phyloP scores from a whole-genome alignment of 1,284 basidiomycete genomes.

The Omphalotus olearius region DNA sequence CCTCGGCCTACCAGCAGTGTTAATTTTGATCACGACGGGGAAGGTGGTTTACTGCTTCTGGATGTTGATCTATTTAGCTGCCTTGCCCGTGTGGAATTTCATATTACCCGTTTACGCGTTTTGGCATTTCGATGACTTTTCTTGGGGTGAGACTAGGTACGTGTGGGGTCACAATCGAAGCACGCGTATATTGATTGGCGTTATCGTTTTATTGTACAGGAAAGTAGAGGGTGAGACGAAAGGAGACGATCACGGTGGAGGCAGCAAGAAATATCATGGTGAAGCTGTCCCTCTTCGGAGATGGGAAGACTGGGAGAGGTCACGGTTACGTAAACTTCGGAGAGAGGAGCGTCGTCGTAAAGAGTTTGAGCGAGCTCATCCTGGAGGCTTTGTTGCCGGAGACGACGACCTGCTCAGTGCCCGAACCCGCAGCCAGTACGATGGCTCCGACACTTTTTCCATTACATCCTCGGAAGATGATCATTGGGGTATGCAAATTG shows the following conservation, averaged over 20 bases:
- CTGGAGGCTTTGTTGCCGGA: constrained; percentile 59
- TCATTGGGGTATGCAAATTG: constrained; percentile 85
- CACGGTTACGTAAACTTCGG: constrained; percentile 86
- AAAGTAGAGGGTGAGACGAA: constrained; percentile 91
- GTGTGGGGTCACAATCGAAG: constrained; percentile 21
- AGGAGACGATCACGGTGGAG: constrained; percentile 71
- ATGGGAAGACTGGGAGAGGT: constrained; percentile 99
- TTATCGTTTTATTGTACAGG: constrained; percentile 38
- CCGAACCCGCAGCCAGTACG: constrained; percentile 54
- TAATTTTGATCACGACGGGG: constrained; percentile 91
- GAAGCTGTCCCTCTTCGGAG: constrained; percentile 81
- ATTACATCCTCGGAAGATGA: constrained; percentile 89
- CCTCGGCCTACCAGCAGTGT: constrained; percentile 87
- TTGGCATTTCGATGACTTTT: constrained; percentile 99
- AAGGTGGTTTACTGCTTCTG: constrained; percentile 96
- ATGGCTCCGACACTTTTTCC: constrained; percentile 73
- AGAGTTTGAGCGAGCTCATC: constrained; percentile 75
- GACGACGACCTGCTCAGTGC: constrained; percentile 59
- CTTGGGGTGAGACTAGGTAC: constrained; percentile 96
- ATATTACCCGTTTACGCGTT: constrained; percentile 93
- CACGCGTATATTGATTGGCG: constrained; percentile 5
- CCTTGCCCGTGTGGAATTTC: constrained; percentile 95
- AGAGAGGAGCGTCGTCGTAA: constrained; percentile 84
- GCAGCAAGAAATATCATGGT: constrained; percentile 52
- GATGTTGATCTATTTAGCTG: constrained; percentile 94